Conservation (phyloP, 1,139 yeast genomes). For the Taphrina betulina region DNA sequence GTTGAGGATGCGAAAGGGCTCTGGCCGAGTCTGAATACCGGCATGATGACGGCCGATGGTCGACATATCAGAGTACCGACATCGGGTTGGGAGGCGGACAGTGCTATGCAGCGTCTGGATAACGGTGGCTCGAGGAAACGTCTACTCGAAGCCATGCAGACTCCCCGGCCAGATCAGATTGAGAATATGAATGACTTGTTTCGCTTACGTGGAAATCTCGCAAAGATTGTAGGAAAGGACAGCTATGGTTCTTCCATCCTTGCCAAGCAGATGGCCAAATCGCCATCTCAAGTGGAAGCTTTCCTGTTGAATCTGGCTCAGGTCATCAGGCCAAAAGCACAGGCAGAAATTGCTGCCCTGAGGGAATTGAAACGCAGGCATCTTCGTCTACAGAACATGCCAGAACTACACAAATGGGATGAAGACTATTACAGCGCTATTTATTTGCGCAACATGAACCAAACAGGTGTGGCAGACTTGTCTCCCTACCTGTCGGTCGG, state of each 20-base stretch:
- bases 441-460: slow-evolving; percentile 42
- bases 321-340: slow-evolving; percentile 56
- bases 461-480: slow-evolving; percentile 38
- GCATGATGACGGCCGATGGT: slow-evolving; percentile 26
- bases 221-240: slow-evolving; percentile 68
- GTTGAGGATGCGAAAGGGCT: slow-evolving; percentile 46
- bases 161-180: slow-evolving; percentile 58
- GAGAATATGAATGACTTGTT: slow-evolving; percentile 59
- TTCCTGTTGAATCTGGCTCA: slow-evolving; percentile 63
- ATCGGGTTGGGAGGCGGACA: slow-evolving; percentile 65
- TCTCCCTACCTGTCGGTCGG: slow-evolving; percentile 72
- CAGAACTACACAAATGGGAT: slow-evolving; percentile 77
- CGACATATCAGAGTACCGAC: slow-evolving; percentile 58
- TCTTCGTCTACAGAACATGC: slow-evolving; percentile 40
- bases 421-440: slow-evolving; percentile 65
- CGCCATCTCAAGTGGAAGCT: slow-evolving; percentile 68
- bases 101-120: slow-evolving; percentile 61
- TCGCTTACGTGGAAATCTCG: slow-evolving; percentile 65
- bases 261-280: slow-evolving; percentile 85
- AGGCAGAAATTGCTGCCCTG: slow-evolving; percentile 56
- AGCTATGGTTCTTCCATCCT: slow-evolving; percentile 80
- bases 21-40: slow-evolving; percentile 43
- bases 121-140: slow-evolving; percentile 60
- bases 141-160: slow-evolving; percentile 73
- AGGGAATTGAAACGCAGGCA: slow-evolving; percentile 47